A percentile compares a stretch with the other conserved stretches of the same genome.
These are phyloP conservation scores for Plantago rigida DNA, from an alignment of 305 asterid genomes.

Conservation along the genomic window DNA sequence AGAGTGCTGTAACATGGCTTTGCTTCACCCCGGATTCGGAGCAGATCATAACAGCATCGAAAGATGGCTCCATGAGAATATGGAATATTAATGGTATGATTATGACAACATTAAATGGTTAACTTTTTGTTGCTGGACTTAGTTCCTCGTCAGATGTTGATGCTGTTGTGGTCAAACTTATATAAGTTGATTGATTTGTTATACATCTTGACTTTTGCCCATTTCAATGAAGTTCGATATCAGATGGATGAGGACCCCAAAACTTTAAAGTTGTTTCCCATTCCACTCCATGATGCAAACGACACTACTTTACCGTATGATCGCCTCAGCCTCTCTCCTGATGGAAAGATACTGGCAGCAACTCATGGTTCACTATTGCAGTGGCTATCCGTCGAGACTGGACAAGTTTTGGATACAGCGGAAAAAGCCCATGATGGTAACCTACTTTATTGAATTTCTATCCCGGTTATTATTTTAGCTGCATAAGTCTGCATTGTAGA, in stretches of 20 bases:
- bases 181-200: not conserved
- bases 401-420: slow-evolving; percentile 82
- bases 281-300: slow-evolving; percentile 74
- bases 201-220: slow-evolving; percentile 22
- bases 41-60: slow-evolving; percentile 83
- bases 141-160: slow-evolving; percentile 9
- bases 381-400: slow-evolving; percentile 80
- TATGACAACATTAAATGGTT: too few species aligned
- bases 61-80: slow-evolving; percentile 83
- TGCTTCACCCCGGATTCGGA: slow-evolving; percentile 88
- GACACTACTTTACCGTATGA: slow-evolving; percentile 75
- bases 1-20: slow-evolving; percentile 99
- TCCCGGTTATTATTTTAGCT: not conserved
- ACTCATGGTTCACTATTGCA: slow-evolving; percentile 83
- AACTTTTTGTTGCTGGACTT: slow-evolving; percentile 6
- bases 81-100: slow-evolving; percentile 89
- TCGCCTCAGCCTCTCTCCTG: slow-evolving; percentile 77
- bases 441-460: slow-evolving; percentile 15
- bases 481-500: not conserved
- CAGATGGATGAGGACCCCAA: slow-evolving; percentile 95
- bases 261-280: slow-evolving; percentile 80
- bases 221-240: slow-evolving; percentile 67
- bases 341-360: slow-evolving; percentile 76
- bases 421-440: slow-evolving; percentile 94
- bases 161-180: slow-evolving; percentile 12